Evolutionary conservation across 2,329 filamentous ascomycete genomes (phyloP).

Genomic region (Fusarium globosum): DNA sequence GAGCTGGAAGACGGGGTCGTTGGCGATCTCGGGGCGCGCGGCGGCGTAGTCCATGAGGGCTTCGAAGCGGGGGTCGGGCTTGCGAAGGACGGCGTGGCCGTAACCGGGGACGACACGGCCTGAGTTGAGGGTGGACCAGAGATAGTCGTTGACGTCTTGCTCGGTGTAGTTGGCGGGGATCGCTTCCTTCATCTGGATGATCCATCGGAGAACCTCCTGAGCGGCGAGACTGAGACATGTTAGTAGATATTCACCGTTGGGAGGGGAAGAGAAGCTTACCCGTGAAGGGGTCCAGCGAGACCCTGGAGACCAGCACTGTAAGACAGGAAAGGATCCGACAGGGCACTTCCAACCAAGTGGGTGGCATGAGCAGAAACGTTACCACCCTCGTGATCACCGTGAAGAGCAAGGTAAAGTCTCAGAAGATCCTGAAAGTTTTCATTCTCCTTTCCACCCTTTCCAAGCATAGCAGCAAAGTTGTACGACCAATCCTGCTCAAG

Average conservation of each 20-base stretch:
- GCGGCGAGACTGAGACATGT: conserved; percentile 75
- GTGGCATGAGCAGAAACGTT: conserved; percentile 97
- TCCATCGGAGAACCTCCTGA: conserved; percentile 97
- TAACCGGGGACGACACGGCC: conserved; percentile 96
- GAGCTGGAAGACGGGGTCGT: conserved; percentile 91
- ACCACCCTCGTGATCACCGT: conserved; percentile 97
- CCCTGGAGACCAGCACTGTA: conserved; percentile 97
- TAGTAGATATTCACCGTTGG: background rate
- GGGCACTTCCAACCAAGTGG: conserved; percentile 92
- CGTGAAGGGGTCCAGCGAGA: conserved; percentile 81
- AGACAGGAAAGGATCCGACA: conserved; percentile 94
- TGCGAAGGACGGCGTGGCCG: conserved; percentile 94
- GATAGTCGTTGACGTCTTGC: conserved; percentile 85
- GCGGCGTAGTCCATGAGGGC: conserved; percentile 96
- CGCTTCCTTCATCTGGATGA: conserved; percentile 91
- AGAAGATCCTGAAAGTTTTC: conserved; percentile 96
- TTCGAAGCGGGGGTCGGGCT: conserved; percentile 96
- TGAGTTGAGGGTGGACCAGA: conserved; percentile 93
- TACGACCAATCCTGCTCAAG: conserved; percentile 94
- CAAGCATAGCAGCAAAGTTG: conserved; percentile 97
- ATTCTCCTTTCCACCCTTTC: conserved; percentile 87
- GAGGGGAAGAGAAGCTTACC: conserved; percentile 52
- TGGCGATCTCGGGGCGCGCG: conserved; percentile 83
- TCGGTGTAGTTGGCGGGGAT: conserved; percentile 84
- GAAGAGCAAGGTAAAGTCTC: conserved; percentile 92